Percentiles rank a stretch among this genome's conserved stretches.
phyloP scores from a whole-genome alignment of 2,329 filamentous ascomycete species.

The Epichloe coenophiala region DNA sequence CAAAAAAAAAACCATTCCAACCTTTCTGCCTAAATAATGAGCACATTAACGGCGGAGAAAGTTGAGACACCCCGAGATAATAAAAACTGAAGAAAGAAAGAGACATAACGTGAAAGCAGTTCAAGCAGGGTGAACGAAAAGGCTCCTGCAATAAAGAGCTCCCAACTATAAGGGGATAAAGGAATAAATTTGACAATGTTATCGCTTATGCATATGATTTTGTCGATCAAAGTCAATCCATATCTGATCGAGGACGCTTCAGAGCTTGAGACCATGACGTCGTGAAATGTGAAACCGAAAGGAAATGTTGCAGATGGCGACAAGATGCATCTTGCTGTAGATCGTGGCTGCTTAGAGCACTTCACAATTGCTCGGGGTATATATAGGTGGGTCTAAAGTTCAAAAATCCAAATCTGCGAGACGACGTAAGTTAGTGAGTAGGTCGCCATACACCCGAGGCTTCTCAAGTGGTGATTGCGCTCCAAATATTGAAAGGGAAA shows the following conservation, averaged over 20 bases:
- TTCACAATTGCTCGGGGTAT: slow-evolving; percentile 8
- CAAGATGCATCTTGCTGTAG: background rate
- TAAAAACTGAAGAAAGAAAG: background rate
- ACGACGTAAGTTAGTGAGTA: slow-evolving; percentile 13
- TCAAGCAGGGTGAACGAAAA: background rate
- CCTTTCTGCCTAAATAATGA: too few relatives aligned
- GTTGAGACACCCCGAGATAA: background rate
- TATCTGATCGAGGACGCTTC: background rate
- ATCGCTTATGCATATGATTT: background rate
- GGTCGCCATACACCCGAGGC: background rate
- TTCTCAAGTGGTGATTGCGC: background rate
- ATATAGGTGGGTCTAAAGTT: slow-evolving; percentile 20
- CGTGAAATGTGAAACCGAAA: slow-evolving; percentile 6
- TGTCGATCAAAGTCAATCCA: background rate
- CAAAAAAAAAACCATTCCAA: background rate
- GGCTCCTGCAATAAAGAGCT: background rate
- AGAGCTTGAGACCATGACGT: slow-evolving; percentile 6
- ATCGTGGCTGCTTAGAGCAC: background rate
- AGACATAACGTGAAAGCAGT: background rate
- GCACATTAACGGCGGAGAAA: background rate
- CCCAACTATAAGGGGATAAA: background rate
- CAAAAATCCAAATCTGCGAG: slow-evolving; percentile 34
- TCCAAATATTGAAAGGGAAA: background rate
- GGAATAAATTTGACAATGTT: background rate
- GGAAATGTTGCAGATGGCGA: background rate